Conservation (phyloP, 169 alveolate genomes). For the Plasmodium reichenowi region DNA sequence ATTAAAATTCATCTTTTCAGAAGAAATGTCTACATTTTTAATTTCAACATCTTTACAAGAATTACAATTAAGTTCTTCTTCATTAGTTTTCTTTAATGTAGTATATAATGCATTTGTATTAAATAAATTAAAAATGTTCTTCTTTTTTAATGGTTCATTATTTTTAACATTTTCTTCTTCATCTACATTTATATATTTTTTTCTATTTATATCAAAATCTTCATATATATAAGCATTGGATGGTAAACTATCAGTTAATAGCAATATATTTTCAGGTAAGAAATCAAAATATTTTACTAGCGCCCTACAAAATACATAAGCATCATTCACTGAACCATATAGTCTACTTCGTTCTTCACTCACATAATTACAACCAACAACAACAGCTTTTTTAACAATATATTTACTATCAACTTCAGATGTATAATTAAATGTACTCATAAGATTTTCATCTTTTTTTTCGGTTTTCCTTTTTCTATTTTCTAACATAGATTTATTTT, state of each 20-base stretch:
- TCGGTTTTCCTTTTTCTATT: neutral
- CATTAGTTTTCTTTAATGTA: conserved; percentile 37
- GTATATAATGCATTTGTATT: conserved; percentile 67
- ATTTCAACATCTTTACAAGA: conserved; percentile 81
- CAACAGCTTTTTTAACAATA: conserved; percentile 87
- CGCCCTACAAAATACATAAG: conserved; percentile 88
- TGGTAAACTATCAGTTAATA: conserved; percentile 89
- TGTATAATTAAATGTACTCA: neutral
- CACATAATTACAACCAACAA: conserved; percentile 90
- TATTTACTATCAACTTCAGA: conserved; percentile 63
- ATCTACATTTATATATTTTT: conserved; percentile 14
- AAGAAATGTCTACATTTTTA: conserved; percentile 81
- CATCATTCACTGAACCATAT: conserved; percentile 92
- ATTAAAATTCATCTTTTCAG: conserved; percentile 74
- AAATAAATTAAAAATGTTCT: conserved; percentile 75
- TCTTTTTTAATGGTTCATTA: neutral
- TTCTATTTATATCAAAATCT: conserved; percentile 55
- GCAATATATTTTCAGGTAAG: conserved; percentile 85
- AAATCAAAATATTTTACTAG: conserved; percentile 88
- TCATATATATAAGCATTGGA: conserved; percentile 82
- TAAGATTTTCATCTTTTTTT: neutral
- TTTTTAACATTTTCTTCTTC: conserved; percentile 18
- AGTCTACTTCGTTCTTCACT: conserved; percentile 81
- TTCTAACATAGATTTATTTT: neutral
- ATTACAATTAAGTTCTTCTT: conserved; percentile 35